Conservation (phyloP, 129 eudicot species). For the Flaveria robusta region DNA sequence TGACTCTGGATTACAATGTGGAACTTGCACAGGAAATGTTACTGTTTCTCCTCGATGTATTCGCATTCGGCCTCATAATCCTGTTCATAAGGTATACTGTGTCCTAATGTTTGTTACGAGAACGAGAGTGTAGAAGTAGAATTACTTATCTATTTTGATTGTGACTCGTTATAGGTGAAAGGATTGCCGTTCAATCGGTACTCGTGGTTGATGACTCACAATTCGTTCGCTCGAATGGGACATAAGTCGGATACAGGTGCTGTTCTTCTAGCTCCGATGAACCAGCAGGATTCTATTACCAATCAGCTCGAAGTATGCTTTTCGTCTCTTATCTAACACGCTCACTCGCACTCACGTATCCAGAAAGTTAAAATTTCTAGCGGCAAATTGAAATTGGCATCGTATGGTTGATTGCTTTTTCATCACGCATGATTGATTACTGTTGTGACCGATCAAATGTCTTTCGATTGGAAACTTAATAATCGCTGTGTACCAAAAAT, state of each 20-base stretch:
- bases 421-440: constrained; percentile 24
- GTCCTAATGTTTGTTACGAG: not conserved
- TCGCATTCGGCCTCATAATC: constrained; percentile 67
- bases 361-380: not conserved
- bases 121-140: not conserved
- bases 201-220: constrained; percentile 95
- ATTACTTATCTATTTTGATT: constrained; percentile 9
- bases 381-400: constrained; percentile 4
- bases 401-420: constrained; percentile 9
- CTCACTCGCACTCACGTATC: not conserved
- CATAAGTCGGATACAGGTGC: constrained; percentile 75
- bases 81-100: constrained; percentile 54
- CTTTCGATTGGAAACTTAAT: constrained; percentile 9
- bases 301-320: constrained; percentile 70
- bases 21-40: constrained; percentile 67
- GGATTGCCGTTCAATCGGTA: constrained; percentile 90
- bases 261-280: constrained; percentile 62
- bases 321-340: not conserved
- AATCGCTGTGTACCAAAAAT: not conserved
- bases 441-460: constrained; percentile 2
- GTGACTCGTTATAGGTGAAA: constrained; percentile 46
- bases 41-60: constrained; percentile 78
- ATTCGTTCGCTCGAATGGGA: constrained; percentile 73
- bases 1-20: constrained; percentile 81
- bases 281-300: constrained; percentile 88